These are phyloP conservation scores for Scleroderma bovista DNA, from an alignment of 768 basidiomycete genomes.

Conservation along the genomic window DNA sequence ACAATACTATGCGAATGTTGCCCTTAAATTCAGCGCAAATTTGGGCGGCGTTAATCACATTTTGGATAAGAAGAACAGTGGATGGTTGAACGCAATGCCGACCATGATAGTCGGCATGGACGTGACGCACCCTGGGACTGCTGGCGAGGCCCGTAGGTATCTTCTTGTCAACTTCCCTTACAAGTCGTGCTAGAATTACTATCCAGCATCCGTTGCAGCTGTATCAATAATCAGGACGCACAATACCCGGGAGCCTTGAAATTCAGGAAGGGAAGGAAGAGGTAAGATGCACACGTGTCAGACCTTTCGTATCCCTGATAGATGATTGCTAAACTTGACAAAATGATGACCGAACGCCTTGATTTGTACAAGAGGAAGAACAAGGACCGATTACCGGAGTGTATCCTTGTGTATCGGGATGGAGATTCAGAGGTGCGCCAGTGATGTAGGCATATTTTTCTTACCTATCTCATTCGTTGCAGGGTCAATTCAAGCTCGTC, in stretches of 20 bases:
- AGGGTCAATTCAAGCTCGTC: conserved; percentile 40
- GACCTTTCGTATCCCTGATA: conserved; percentile 2
- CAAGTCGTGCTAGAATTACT: neutral
- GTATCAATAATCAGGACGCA: conserved; percentile 36
- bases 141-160: conserved; percentile 34
- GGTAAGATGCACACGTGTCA: conserved; percentile 32
- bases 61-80: conserved; percentile 27
- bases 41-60: conserved; percentile 43
- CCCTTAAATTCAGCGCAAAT: conserved; percentile 46
- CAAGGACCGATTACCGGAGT: conserved; percentile 31
- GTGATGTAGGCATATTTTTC: neutral
- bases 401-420: conserved; percentile 48
- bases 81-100: conserved; percentile 32
- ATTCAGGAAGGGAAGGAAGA: conserved; percentile 55
- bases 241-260: conserved; percentile 41
- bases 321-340: conserved; percentile 38
- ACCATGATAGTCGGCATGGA: conserved; percentile 48
- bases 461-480: neutral
- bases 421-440: conserved; percentile 63
- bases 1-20: conserved; percentile 44
- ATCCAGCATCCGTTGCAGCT: conserved; percentile 37
- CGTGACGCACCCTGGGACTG: conserved; percentile 70
- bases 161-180: neutral
- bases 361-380: conserved; percentile 27
- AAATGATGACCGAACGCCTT: conserved; percentile 42